phyloP scores from a whole-genome alignment of 1,284 basidiomycete species.

The Pyrrhoderma noxium region DNA sequence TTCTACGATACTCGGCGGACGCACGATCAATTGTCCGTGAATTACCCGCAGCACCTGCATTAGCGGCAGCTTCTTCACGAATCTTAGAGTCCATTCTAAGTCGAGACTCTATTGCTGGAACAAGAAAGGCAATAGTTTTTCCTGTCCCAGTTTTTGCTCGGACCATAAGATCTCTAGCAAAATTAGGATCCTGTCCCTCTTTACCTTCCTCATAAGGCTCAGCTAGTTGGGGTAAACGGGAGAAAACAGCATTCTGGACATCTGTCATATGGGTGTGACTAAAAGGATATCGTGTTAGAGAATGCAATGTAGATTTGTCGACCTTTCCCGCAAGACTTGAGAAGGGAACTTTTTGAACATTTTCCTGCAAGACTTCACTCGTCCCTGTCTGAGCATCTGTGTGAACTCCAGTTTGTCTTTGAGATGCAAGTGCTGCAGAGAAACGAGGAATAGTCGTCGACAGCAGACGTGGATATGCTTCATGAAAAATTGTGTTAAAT shows the following conservation, averaged over 20 bases:
- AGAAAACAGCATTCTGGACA: conserved; percentile 81
- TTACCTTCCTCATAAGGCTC: conserved; percentile 29
- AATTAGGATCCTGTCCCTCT: conserved; percentile 22
- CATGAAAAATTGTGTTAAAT: no score
- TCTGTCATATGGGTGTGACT: conserved; percentile 70
- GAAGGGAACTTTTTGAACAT: conserved; percentile 29
- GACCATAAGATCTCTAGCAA: conserved; percentile 60
- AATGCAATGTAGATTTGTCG: conserved; percentile 45
- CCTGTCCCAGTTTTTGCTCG: conserved; percentile 92
- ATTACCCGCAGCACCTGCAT: conserved; percentile 35
- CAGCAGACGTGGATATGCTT: neutral
- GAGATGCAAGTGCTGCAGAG: neutral
- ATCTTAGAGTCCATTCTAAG: conserved; percentile 22
- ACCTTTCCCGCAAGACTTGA: conserved; percentile 36
- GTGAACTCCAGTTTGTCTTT: neutral
- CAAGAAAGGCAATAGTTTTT: conserved; percentile 87
- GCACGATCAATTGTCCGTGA: conserved; percentile 28
- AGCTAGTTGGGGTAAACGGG: conserved; percentile 51
- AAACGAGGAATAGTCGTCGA: conserved; percentile 9
- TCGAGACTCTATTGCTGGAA: conserved; percentile 81
- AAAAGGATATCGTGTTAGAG: conserved; percentile 66
- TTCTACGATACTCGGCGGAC: conserved; percentile 33
- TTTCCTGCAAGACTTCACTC: neutral
- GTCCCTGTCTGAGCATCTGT: neutral
- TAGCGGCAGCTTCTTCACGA: conserved; percentile 29